phyloP scores from a whole-genome alignment of 306 rosid species.

The Cucurbita ficifolia region DNA sequence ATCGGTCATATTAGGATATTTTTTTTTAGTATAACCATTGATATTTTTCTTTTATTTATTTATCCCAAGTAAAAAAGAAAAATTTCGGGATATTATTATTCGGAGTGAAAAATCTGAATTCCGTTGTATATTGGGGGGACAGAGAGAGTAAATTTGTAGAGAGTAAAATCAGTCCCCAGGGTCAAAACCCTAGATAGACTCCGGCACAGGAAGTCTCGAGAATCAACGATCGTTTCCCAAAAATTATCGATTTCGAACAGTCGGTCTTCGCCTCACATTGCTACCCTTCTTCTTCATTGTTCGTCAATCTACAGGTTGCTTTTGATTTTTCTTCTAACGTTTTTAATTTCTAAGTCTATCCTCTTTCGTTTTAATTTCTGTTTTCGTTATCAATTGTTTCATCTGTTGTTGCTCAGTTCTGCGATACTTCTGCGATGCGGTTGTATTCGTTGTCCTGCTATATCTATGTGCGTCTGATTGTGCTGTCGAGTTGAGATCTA shows the following conservation, averaged over 20 bases:
- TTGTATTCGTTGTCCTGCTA: too few species aligned
- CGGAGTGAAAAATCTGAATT: too few species aligned
- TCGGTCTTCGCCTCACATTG: background rate
- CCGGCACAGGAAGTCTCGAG: background rate
- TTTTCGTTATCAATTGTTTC: background rate
- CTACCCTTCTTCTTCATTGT: background rate
- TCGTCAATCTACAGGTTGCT: background rate
- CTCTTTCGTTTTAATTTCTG: background rate
- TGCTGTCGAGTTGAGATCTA: background rate
- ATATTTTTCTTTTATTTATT: too few species aligned
- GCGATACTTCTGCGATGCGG: background rate
- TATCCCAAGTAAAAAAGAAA: too few species aligned
- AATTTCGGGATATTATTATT: too few species aligned
- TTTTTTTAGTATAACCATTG: too few species aligned
- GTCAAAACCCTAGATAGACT: slow-evolving; percentile 5
- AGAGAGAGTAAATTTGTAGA: background rate
- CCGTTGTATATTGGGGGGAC: too few species aligned
- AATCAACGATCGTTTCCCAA: background rate
- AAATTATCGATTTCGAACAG: background rate
- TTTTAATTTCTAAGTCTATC: background rate
- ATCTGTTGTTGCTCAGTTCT: background rate
- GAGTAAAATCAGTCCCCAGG: background rate
- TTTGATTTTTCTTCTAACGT: background rate
- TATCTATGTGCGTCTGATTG: background rate
- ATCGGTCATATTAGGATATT: too few species aligned